These are phyloP conservation scores for Scytalidium sp. DNA, from an alignment of 2,329 filamentous ascomycete genomes.

Conservation along the genomic window DNA sequence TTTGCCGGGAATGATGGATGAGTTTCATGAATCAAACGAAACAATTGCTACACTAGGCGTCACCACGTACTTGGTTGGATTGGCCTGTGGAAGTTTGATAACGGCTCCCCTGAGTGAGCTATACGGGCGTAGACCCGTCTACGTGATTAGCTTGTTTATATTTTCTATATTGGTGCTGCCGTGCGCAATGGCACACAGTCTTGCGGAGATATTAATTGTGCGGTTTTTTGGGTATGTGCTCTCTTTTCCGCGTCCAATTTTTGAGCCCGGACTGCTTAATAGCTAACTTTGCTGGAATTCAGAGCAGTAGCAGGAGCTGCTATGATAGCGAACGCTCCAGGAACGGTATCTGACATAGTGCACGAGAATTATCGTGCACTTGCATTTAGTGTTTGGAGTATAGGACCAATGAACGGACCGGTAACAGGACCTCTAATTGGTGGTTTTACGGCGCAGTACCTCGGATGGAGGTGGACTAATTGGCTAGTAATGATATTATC, in stretches of 20 bases:
- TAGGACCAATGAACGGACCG: slow-evolving; percentile 80
- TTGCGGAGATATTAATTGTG: slow-evolving; percentile 66
- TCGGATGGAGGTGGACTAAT: slow-evolving; percentile 87
- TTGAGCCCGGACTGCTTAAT: not conserved
- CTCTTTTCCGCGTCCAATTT: not conserved
- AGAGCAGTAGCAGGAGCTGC: slow-evolving; percentile 69
- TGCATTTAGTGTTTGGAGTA: slow-evolving; percentile 79
- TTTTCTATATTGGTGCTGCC: slow-evolving; percentile 72
- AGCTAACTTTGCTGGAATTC: slow-evolving; percentile 17
- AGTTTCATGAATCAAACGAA: slow-evolving; percentile 57
- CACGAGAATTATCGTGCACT: slow-evolving; percentile 75
- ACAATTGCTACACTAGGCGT: slow-evolving; percentile 71
- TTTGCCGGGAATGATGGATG: slow-evolving; percentile 63
- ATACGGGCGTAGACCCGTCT: slow-evolving; percentile 67
- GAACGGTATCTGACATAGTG: slow-evolving; percentile 81
- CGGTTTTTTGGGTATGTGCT: slow-evolving; percentile 65
- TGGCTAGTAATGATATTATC: slow-evolving; percentile 76
- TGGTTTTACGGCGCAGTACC: slow-evolving; percentile 72
- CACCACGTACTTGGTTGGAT: slow-evolving; percentile 74
- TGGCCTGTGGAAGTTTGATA: slow-evolving; percentile 69
- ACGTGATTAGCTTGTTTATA: slow-evolving; percentile 59
- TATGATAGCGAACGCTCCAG: slow-evolving; percentile 80
- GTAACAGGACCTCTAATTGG: slow-evolving; percentile 69
- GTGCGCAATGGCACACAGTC: slow-evolving; percentile 64
- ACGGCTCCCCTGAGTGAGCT: slow-evolving; percentile 73